Percentiles rank a stretch among this genome's conserved stretches.
Evolutionary conservation across 2,329 filamentous ascomycete genomes (phyloP).

Genomic region (Ophiocordyceps camponoti-saundersi): DNA sequence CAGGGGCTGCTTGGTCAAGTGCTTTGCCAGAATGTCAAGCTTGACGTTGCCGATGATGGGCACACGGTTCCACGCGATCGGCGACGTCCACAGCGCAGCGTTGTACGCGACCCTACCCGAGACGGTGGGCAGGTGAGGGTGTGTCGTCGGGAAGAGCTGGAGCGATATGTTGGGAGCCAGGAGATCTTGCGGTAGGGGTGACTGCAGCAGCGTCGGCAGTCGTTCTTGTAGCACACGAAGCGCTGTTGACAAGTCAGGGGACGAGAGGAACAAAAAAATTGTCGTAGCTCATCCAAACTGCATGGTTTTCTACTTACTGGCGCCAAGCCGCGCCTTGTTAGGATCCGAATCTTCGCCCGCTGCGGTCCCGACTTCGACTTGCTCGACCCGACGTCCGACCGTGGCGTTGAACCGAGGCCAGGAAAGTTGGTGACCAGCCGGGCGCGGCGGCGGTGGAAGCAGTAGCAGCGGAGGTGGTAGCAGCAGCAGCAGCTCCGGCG

Average conservation of each 20-base stretch:
- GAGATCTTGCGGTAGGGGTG: slow-evolving; percentile 55
- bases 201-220: slow-evolving; percentile 49
- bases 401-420: slow-evolving; percentile 16
- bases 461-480: not conserved
- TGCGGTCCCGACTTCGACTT: slow-evolving; percentile 7
- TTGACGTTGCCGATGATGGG: slow-evolving; percentile 82
- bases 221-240: slow-evolving; percentile 48
- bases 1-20: slow-evolving; percentile 51
- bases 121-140: slow-evolving; percentile 82
- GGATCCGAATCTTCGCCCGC: slow-evolving; percentile 26
- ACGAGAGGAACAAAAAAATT: slow-evolving; percentile 1
- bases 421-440: not conserved
- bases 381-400: slow-evolving; percentile 8
- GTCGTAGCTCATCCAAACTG: too few species aligned
- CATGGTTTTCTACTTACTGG: slow-evolving; percentile 26
- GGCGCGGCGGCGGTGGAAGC: not conserved
- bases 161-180: slow-evolving; percentile 58
- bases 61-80: slow-evolving; percentile 86
- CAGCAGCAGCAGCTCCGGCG: not conserved
- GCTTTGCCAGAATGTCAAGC: slow-evolving; percentile 75
- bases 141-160: slow-evolving; percentile 57
- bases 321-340: slow-evolving; percentile 46
- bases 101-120: slow-evolving; percentile 81
- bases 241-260: slow-evolving; percentile 20
- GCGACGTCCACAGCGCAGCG: slow-evolving; percentile 88